Evolutionary conservation across 768 basidiomycete genomes (phyloP).

Genomic region (Suillus americanus): DNA sequence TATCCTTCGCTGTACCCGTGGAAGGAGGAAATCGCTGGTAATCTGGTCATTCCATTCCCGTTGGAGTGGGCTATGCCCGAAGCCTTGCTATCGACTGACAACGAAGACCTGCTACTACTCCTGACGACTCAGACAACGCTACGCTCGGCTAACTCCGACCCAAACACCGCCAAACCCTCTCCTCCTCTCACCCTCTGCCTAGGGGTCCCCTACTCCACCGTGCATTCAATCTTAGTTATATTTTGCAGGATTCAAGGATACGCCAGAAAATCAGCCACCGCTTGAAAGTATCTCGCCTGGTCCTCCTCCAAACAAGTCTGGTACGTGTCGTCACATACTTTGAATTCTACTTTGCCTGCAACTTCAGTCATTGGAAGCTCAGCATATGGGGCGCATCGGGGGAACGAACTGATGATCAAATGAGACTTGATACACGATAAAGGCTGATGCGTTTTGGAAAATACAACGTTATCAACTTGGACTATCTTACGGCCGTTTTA

Average conservation of each 20-base stretch:
- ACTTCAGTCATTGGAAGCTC: slow-evolving; percentile 1
- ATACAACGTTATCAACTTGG: neutral
- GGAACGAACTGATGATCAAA: neutral
- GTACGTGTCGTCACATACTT: slow-evolving; percentile 16
- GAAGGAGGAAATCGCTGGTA: neutral
- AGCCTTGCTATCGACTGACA: too few relatives aligned
- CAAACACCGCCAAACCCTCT: too few relatives aligned
- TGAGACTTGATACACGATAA: neutral
- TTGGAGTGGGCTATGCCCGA: too few relatives aligned
- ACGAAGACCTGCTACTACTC: too few relatives aligned
- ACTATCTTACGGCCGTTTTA: neutral
- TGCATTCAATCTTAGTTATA: neutral
- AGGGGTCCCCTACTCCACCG: too few relatives aligned
- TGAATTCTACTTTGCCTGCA: slow-evolving; percentile 1
- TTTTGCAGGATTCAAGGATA: neutral
- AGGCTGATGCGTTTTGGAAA: neutral
- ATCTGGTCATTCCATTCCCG: neutral
- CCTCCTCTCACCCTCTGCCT: too few relatives aligned
- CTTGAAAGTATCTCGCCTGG: slow-evolving; percentile 31
- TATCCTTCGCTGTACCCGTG: neutral
- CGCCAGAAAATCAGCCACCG: slow-evolving; percentile 34
- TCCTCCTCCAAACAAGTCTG: slow-evolving; percentile 46
- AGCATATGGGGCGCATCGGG: neutral
- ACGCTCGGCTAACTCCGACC: too few relatives aligned
- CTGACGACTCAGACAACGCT: too few relatives aligned